Percentiles rank a stretch among this genome's conserved stretches.
phyloP scores from a whole-genome alignment of 129 eudicot species.

The Flaveria bidentis region DNA sequence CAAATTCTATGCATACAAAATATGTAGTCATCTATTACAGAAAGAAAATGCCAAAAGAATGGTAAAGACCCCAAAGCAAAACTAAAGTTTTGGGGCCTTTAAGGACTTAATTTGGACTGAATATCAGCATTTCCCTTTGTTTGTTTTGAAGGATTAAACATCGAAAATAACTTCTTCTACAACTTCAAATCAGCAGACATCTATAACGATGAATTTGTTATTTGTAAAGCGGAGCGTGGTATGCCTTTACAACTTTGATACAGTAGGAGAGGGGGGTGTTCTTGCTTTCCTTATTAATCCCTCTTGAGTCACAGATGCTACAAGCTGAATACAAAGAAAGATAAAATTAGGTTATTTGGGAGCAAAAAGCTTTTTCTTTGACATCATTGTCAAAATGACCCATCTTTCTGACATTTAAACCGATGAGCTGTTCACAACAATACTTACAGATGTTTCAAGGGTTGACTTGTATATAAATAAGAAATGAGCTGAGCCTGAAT shows the following conservation, averaged over 20 bases:
- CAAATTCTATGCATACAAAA: constrained; percentile 4
- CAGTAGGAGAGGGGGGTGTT: constrained; percentile 37
- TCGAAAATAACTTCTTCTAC: background rate
- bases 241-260: constrained; percentile 57
- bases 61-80: background rate
- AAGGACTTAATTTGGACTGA: background rate
- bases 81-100: constrained; percentile 8
- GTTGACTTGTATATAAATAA: constrained; percentile 1
- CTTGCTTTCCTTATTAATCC: constrained; percentile 67
- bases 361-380: constrained; percentile 6
- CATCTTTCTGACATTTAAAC: background rate
- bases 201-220: background rate
- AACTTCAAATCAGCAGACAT: background rate
- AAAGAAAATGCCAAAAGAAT: constrained; percentile 7
- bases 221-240: background rate
- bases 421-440: background rate
- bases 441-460: background rate
- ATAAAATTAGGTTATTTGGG: constrained; percentile 4
- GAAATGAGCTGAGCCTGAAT: background rate
- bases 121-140: background rate
- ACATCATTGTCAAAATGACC: background rate
- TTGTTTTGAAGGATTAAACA: background rate
- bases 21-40: background rate
- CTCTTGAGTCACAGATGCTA: constrained; percentile 84
- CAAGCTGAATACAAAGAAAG: constrained; percentile 60